phyloP scores from a whole-genome alignment of 306 rosid genomes.

The Castanea mollissima region DNA sequence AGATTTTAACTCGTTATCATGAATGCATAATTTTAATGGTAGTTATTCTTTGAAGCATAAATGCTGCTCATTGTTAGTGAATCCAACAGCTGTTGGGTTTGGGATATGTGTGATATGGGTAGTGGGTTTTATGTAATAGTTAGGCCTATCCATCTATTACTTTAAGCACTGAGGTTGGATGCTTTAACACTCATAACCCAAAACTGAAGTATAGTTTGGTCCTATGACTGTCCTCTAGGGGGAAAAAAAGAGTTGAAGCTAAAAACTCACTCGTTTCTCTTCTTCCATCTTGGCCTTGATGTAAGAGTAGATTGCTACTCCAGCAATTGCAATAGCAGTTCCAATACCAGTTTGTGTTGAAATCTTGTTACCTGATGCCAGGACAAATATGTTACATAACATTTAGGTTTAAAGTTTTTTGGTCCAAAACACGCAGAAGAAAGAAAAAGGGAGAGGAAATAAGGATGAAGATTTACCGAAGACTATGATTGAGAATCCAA shows the following conservation, averaged over 20 bases:
- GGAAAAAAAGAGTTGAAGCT: not conserved
- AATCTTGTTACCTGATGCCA: constrained; percentile 75
- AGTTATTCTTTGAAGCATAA: not conserved
- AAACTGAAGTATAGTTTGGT: not conserved
- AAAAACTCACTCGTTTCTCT: constrained; percentile 84
- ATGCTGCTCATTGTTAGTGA: not conserved
- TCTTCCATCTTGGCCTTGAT: constrained; percentile 90
- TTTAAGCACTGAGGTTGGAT: not conserved
- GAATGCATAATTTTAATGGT: not conserved
- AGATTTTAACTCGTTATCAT: not conserved
- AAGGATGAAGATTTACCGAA: constrained; percentile 52
- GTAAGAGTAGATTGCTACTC: constrained; percentile 78
- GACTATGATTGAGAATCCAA: constrained; percentile 76
- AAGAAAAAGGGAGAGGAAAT: constrained; percentile 3
- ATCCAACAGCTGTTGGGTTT: too few species aligned
- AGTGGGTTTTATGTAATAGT: too few species aligned
- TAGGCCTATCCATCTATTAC: not conserved
- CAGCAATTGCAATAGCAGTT: constrained; percentile 85
- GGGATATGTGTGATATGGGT: too few species aligned
- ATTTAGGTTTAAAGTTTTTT: not conserved
- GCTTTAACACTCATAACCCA: not conserved
- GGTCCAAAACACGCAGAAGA: not conserved
- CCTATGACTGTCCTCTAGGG: too few species aligned
- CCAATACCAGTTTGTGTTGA: constrained; percentile 95
- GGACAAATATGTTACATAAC: constrained; percentile 19